Conservation (phyloP, 225 moss, liverwort and hornwort species). For the Anthoceros angustus region DNA sequence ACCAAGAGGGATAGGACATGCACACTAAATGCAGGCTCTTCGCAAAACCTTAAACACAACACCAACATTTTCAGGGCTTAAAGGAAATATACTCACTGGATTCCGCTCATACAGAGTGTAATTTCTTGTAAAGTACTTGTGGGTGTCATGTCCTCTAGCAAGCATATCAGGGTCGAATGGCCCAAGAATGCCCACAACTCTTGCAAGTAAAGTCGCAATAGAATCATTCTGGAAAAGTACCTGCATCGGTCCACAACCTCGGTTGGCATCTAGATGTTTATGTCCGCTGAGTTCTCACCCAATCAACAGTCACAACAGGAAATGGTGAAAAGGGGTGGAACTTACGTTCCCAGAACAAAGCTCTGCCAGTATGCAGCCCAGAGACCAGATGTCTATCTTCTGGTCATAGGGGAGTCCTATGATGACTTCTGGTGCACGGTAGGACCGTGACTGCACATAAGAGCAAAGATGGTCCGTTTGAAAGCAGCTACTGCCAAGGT, state of each 20-base stretch:
- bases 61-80: neutral
- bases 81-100: constrained; percentile 36
- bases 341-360: constrained; percentile 56
- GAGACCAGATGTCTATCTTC: constrained; percentile 62
- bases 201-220: constrained; percentile 76
- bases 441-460: constrained; percentile 97
- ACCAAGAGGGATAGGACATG: neutral
- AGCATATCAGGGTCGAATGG: constrained; percentile 79
- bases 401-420: constrained; percentile 65
- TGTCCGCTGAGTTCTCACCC: neutral
- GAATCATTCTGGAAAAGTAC: constrained; percentile 98
- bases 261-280: neutral
- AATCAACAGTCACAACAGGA: neutral
- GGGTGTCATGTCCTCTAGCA: constrained; percentile 67
- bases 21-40: neutral
- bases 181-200: constrained; percentile 89
- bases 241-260: constrained; percentile 19
- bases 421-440: constrained; percentile 93
- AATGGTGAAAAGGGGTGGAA: neutral
- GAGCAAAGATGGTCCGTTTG: constrained; percentile 98
- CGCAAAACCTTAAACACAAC: too few relatives aligned
- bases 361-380: constrained; percentile 53
- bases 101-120: constrained; percentile 90
- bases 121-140: constrained; percentile 86
- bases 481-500: constrained; percentile 98